phyloP scores from a whole-genome alignment of 2,329 filamentous ascomycete genomes.

The Aureobasidium sp. region DNA sequence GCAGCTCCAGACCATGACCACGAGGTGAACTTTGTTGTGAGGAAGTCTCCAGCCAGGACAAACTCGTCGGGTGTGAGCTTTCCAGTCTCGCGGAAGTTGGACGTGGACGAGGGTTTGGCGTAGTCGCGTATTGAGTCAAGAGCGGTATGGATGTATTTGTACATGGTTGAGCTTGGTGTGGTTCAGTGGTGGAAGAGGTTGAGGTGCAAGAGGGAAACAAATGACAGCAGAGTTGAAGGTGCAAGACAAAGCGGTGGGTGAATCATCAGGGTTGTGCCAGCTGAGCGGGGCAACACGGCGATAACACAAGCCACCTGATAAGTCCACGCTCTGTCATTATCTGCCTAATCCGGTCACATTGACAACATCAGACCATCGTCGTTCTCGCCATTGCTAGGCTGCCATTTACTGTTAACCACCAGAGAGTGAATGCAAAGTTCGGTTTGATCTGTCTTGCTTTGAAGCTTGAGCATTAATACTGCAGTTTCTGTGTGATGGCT shows the following conservation, averaged over 20 bases:
- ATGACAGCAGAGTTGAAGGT: neutral
- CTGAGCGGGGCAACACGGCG: neutral
- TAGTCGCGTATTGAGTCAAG: constrained; percentile 90
- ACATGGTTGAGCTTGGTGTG: constrained; percentile 27
- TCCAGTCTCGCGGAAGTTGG: constrained; percentile 86
- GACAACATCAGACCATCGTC: neutral
- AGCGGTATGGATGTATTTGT: constrained; percentile 79
- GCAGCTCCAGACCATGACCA: constrained; percentile 95
- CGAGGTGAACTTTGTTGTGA: constrained; percentile 97
- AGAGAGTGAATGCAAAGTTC: no score
- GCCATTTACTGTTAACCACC: neutral
- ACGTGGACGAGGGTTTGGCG: constrained; percentile 79
- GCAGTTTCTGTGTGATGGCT: neutral
- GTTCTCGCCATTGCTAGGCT: neutral
- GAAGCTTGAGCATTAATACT: neutral
- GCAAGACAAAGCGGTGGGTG: constrained; percentile 3
- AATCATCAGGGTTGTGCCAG: constrained; percentile 9
- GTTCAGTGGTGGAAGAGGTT: neutral
- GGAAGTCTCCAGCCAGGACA: constrained; percentile 87
- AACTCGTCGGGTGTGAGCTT: constrained; percentile 98
- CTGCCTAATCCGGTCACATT: neutral
- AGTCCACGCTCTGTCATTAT: neutral
- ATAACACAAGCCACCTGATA: neutral
- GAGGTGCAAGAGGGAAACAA: neutral
- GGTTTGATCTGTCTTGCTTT: neutral